Percentiles rank a stretch among this genome's conserved stretches.
These are phyloP conservation scores for Lachancea sp. DNA, from an alignment of 805 yeast species.

Conservation along the genomic window DNA sequence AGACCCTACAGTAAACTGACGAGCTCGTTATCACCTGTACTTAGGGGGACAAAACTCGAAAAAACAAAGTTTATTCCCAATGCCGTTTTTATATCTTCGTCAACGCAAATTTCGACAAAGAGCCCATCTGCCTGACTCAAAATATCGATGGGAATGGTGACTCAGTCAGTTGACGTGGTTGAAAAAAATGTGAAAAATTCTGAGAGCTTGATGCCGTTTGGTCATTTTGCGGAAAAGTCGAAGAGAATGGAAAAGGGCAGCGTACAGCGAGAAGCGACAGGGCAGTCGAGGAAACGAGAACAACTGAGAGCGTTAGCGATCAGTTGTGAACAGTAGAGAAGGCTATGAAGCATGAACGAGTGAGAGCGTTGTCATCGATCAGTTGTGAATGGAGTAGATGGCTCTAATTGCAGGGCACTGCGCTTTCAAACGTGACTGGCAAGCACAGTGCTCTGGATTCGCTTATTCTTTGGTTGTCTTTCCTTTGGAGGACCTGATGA, in stretches of 20 bases:
- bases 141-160: background rate
- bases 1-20: background rate
- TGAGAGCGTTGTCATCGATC: too few species aligned
- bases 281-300: too few species aligned
- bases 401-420: too few species aligned
- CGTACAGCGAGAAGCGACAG: background rate
- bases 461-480: too few species aligned
- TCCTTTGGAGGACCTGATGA: too few species aligned
- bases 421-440: too few species aligned
- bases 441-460: too few species aligned
- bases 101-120: background rate
- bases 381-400: too few species aligned
- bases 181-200: slow-evolving; percentile 2
- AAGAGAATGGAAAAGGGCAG: background rate
- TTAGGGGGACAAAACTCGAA: slow-evolving; percentile 21
- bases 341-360: too few species aligned
- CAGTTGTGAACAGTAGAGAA: background rate
- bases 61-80: background rate
- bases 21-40: slow-evolving; percentile 28
- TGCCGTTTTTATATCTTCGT: background rate
- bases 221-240: background rate
- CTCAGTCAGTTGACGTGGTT: background rate
- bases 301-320: too few species aligned
- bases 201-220: background rate
- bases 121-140: background rate